Evolutionary conservation across 1,284 basidiomycete species (phyloP).

Genomic region (Lentinula novae-zelandiae): DNA sequence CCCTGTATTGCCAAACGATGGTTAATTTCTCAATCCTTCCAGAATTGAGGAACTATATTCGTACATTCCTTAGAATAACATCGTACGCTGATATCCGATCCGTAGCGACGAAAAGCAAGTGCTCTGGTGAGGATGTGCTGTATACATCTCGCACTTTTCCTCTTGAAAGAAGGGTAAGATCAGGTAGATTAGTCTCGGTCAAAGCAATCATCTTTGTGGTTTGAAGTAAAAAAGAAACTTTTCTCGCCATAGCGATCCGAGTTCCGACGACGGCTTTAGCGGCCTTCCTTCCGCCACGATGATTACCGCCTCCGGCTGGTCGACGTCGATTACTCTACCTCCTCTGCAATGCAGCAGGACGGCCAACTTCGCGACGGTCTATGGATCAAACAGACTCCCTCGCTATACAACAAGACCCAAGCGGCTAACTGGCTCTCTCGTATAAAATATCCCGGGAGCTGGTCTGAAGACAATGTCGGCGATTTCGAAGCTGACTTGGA

Average conservation of each 20-base stretch:
- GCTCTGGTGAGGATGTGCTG: constrained; percentile 59
- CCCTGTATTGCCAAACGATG: constrained; percentile 51
- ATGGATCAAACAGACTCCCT: constrained; percentile 12
- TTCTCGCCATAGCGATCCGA: neutral
- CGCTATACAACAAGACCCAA: constrained; percentile 9
- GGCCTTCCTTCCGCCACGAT: neutral
- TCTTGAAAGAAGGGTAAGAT: constrained; percentile 65
- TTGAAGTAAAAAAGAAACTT: neutral
- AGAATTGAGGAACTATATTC: constrained; percentile 25
- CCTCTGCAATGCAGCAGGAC: neutral
- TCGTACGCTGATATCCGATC: constrained; percentile 98
- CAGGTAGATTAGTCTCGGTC: constrained; percentile 51
- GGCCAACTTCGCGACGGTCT: constrained; percentile 8
- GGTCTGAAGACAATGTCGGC: constrained; percentile 1
- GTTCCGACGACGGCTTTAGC: neutral
- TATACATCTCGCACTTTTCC: constrained; percentile 97
- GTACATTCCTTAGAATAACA: constrained; percentile 87
- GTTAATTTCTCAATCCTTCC: neutral
- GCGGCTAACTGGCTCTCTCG: constrained; percentile 5
- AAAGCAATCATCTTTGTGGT: constrained; percentile 28
- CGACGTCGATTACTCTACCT: neutral
- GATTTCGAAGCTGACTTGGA: constrained; percentile 24
- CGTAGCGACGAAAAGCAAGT: constrained; percentile 90
- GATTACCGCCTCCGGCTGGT: neutral
- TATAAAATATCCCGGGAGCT: constrained; percentile 13